A percentile compares a stretch with the other conserved stretches of the same genome.
Evolutionary conservation across 345 rosid genomes (phyloP).

Genomic region (Stellera chamaejasme): DNA sequence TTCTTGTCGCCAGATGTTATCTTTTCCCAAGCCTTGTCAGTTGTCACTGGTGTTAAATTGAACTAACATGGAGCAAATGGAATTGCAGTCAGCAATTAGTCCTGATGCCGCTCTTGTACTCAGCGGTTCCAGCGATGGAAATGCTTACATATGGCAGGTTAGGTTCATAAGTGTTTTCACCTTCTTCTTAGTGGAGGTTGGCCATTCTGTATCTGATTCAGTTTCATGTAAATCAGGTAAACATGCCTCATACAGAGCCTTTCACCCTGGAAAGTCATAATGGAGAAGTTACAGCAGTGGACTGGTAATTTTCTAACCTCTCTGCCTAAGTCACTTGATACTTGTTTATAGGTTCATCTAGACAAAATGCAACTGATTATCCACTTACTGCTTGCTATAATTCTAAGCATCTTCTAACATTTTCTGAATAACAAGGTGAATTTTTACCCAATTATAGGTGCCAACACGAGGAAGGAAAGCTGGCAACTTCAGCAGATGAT

Average conservation of each 20-base stretch:
- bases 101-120: conserved; percentile 72
- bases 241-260: conserved; percentile 58
- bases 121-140: conserved; percentile 89
- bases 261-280: conserved; percentile 51
- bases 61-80: background rate
- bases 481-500: conserved; percentile 85
- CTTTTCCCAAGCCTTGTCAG: background rate
- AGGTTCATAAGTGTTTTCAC: conserved; percentile 1
- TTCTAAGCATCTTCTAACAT: no score
- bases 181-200: conserved; percentile 2
- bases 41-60: conserved; percentile 3
- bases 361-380: background rate
- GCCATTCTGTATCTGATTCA: conserved; percentile 6
- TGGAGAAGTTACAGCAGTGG: conserved; percentile 86
- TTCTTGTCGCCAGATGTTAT: background rate
- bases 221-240: conserved; percentile 40
- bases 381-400: no score
- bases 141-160: conserved; percentile 91
- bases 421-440: background rate
- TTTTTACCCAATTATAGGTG: conserved; percentile 39
- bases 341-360: background rate
- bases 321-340: background rate
- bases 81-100: conserved; percentile 76
- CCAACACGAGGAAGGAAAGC: conserved; percentile 45
- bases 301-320: conserved; percentile 46